Conservation (phyloP, 2,329 filamentous ascomycete genomes). For the Helotiales sp. region DNA sequence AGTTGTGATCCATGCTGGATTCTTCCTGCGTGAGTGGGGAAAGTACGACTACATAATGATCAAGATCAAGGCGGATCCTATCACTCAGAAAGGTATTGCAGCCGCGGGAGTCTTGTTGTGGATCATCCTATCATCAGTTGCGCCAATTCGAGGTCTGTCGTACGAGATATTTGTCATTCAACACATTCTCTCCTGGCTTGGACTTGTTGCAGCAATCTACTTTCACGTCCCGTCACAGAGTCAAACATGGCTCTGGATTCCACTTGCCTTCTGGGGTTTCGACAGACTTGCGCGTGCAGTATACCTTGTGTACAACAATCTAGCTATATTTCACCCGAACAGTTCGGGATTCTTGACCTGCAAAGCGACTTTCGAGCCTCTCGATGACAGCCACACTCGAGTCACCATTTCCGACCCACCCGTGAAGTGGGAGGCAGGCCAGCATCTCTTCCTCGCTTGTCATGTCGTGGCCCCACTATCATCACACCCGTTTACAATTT, state of each 20-base stretch:
- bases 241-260: constrained; percentile 52
- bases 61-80: constrained; percentile 53
- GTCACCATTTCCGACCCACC: constrained; percentile 60
- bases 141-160: constrained; percentile 52
- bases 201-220: constrained; percentile 54
- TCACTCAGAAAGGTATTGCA: constrained; percentile 56
- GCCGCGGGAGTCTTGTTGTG: constrained; percentile 57
- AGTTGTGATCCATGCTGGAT: constrained; percentile 58
- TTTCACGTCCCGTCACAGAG: constrained; percentile 52
- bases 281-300: constrained; percentile 49
- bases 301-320: constrained; percentile 47
- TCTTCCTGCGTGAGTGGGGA: constrained; percentile 58
- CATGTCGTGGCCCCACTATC: constrained; percentile 62
- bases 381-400: constrained; percentile 60
- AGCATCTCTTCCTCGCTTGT: constrained; percentile 66
- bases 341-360: constrained; percentile 45
- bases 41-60: constrained; percentile 54
- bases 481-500: constrained; percentile 68
- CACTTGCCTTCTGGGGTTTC: constrained; percentile 51
- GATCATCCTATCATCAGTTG: constrained; percentile 55
- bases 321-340: constrained; percentile 47
- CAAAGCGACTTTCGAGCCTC: constrained; percentile 51
- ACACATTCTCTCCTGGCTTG: constrained; percentile 56
- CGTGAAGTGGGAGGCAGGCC: constrained; percentile 63
- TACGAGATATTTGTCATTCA: constrained; percentile 61